Conservation (phyloP, 495 filamentous ascomycete genomes). For the Hyaloscypha finlandica region DNA sequence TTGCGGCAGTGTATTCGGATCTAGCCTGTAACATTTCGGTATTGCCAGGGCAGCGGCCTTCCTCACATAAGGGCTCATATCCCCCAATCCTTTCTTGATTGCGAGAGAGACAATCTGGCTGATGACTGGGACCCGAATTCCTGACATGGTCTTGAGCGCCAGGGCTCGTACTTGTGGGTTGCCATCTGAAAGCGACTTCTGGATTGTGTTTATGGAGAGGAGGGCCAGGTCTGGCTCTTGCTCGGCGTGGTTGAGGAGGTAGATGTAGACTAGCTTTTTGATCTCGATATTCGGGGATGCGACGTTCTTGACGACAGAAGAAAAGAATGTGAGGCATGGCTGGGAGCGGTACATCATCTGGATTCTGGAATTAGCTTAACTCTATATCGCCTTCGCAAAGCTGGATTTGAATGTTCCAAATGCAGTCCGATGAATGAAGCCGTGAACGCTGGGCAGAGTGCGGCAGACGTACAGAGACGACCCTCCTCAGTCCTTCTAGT, state of each 20-base stretch:
- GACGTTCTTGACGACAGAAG: constrained; percentile 94
- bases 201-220: constrained; percentile 96
- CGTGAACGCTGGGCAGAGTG: neutral
- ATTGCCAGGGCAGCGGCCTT: constrained; percentile 94
- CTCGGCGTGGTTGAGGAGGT: constrained; percentile 93
- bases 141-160: constrained; percentile 92
- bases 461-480: constrained; percentile 71
- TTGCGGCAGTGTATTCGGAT: constrained; percentile 82
- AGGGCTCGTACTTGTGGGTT: constrained; percentile 89
- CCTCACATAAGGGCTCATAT: constrained; percentile 93
- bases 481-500: constrained; percentile 84
- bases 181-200: constrained; percentile 90
- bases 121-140: constrained; percentile 96
- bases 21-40: constrained; percentile 94
- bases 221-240: constrained; percentile 92
- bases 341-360: constrained; percentile 93
- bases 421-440: neutral
- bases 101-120: constrained; percentile 96
- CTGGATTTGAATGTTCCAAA: too few species aligned
- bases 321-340: constrained; percentile 84
- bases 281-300: constrained; percentile 89
- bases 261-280: constrained; percentile 98
- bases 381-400: neutral
- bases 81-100: constrained; percentile 86
- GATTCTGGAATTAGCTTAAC: neutral